phyloP scores from a whole-genome alignment of 2,329 filamentous ascomycete genomes.

The Colletotrichum orbiculare region DNA sequence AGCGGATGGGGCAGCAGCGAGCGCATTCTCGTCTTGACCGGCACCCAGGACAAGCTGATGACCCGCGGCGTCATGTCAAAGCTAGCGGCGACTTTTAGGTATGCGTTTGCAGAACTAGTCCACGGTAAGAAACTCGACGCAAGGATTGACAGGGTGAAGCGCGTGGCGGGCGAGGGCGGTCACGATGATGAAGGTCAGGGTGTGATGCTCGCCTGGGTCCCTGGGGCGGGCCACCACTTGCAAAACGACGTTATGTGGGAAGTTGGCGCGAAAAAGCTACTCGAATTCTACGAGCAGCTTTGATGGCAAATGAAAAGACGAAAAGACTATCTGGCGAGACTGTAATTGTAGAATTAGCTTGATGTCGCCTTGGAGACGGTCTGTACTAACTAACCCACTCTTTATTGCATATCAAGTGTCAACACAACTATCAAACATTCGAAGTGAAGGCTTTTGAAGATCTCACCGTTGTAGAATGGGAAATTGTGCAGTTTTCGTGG shows the following conservation, averaged over 20 bases:
- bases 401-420: no score
- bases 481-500: no score
- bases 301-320: neutral
- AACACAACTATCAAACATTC: no score
- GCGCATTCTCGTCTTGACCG: slow-evolving; percentile 53
- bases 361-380: no score
- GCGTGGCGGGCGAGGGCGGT: slow-evolving; percentile 39
- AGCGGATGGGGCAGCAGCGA: slow-evolving; percentile 41
- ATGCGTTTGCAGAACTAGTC: slow-evolving; percentile 45
- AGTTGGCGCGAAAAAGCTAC: slow-evolving; percentile 56
- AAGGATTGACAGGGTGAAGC: slow-evolving; percentile 24
- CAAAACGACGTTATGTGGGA: slow-evolving; percentile 64
- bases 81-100: slow-evolving; percentile 52
- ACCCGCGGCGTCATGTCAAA: slow-evolving; percentile 48
- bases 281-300: slow-evolving; percentile 50
- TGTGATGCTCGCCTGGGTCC: slow-evolving; percentile 54
- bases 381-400: no score
- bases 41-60: slow-evolving; percentile 55
- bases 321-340: no score
- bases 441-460: no score
- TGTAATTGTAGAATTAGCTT: neutral
- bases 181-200: slow-evolving; percentile 46
- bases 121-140: slow-evolving; percentile 45
- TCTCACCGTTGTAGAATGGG: no score
- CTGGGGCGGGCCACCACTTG: slow-evolving; percentile 61